Percentiles rank a stretch among this genome's conserved stretches.
phyloP scores from a whole-genome alignment of 2,329 filamentous ascomycete species.

The Cladophialophora exuberans region DNA sequence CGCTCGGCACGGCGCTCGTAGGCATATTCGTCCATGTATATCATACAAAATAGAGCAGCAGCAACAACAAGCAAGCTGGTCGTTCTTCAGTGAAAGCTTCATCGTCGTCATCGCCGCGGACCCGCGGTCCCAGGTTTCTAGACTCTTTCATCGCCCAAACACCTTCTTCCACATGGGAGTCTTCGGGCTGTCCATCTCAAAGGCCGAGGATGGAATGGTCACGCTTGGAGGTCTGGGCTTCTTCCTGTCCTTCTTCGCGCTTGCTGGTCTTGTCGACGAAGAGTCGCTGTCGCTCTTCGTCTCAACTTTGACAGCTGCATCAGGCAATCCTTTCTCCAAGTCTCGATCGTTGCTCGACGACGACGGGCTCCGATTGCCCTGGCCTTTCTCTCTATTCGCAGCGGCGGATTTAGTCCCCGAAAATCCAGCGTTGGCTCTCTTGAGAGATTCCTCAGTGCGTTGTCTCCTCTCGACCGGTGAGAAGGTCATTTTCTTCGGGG shows the following conservation, averaged over 20 bases:
- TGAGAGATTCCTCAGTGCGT: conserved; percentile 4
- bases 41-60: neutral
- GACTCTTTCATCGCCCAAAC: conserved; percentile 23
- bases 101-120: too few relatives aligned
- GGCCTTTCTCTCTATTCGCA: neutral
- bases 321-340: conserved; percentile 22
- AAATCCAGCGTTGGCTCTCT: conserved; percentile 12
- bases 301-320: conserved; percentile 12
- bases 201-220: conserved; percentile 16
- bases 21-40: neutral
- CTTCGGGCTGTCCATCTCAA: conserved; percentile 29
- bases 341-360: conserved; percentile 7
- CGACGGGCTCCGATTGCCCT: neutral
- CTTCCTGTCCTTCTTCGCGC: conserved; percentile 9
- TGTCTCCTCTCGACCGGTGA: conserved; percentile 19
- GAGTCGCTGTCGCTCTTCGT: neutral
- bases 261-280: neutral
- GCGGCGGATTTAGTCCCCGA: neutral
- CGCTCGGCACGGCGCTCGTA: too few relatives aligned
- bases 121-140: too few relatives aligned
- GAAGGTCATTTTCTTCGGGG: conserved; percentile 31
- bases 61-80: too few relatives aligned
- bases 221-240: conserved; percentile 21
- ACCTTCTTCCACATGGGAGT: conserved; percentile 32
- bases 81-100: too few relatives aligned